Percentiles rank a stretch among this genome's conserved stretches.
Conservation (phyloP, 805 yeast genomes). For the Phaffomyces thermotolerans region DNA sequence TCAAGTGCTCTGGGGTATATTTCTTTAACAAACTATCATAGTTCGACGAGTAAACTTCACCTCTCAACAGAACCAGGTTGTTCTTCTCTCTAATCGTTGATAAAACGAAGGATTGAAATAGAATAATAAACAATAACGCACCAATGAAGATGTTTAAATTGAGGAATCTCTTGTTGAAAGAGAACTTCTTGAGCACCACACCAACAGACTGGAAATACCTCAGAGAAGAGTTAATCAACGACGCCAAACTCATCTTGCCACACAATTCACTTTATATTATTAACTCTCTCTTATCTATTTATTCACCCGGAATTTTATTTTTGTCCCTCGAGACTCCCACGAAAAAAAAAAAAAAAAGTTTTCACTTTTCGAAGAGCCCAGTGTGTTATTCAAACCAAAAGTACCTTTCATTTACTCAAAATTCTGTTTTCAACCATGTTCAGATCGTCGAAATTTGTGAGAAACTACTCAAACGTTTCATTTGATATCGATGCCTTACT, state of each 20-base stretch:
- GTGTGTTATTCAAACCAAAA: too few relatives aligned
- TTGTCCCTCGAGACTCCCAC: too few relatives aligned
- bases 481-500: constrained; percentile 11
- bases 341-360: not conserved
- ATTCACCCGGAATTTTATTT: too few relatives aligned
- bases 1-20: constrained; percentile 1
- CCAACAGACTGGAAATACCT: not conserved
- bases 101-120: constrained; percentile 11
- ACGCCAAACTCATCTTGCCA: not conserved
- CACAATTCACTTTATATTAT: not conserved
- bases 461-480: constrained; percentile 3
- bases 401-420: too few relatives aligned
- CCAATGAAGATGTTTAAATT: constrained; percentile 16
- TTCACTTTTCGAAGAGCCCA: too few relatives aligned
- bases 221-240: not conserved
- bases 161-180: constrained; percentile 17
- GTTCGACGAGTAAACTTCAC: constrained; percentile 3
- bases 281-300: too few relatives aligned
- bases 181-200: not conserved
- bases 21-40: constrained; percentile 10
- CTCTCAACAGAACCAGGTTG: constrained; percentile 10
- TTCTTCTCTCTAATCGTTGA: not conserved
- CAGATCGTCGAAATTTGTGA: constrained; percentile 1
- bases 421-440: not conserved
- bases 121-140: constrained; percentile 6